Evolutionary conservation across 768 basidiomycete species (phyloP).

Genomic region (Suillus paluster): DNA sequence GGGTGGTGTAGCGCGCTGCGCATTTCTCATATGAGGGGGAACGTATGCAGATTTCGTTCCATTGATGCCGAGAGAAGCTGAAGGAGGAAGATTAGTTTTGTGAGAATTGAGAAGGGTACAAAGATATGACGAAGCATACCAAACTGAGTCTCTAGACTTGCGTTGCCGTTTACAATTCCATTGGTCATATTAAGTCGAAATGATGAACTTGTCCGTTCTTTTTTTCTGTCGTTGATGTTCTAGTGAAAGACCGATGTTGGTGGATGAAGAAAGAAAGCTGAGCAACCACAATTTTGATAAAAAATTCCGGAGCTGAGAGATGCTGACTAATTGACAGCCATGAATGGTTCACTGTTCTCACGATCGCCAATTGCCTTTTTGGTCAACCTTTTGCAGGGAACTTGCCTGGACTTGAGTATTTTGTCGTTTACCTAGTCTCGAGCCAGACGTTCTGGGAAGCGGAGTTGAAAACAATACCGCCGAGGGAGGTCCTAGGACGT

Average conservation of each 20-base stretch:
- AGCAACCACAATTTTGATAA: slow-evolving; percentile 20
- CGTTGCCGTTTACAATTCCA: slow-evolving; percentile 83
- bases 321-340: slow-evolving; percentile 26
- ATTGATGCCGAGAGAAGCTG: slow-evolving; percentile 78
- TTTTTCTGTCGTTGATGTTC: slow-evolving; percentile 34
- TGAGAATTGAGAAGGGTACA: slow-evolving; percentile 2
- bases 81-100: slow-evolving; percentile 6
- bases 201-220: slow-evolving; percentile 35
- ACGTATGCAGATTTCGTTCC: slow-evolving; percentile 80
- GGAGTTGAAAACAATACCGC: no score
- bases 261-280: slow-evolving; percentile 30
- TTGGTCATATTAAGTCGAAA: slow-evolving; percentile 77
- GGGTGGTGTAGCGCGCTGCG: slow-evolving; percentile 82
- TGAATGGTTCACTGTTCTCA: slow-evolving; percentile 17
- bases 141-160: slow-evolving; percentile 77
- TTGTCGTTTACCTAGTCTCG: no score
- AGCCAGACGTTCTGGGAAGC: no score
- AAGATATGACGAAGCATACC: slow-evolving; percentile 50
- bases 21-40: slow-evolving; percentile 84
- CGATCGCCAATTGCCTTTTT: neutral
- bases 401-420: no score
- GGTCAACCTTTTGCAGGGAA: no score
- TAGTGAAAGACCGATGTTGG: slow-evolving; percentile 33
- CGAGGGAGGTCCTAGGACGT: no score
- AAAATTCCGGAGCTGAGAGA: slow-evolving; percentile 29